These are phyloP conservation scores for Bathelium albidoporum DNA, from an alignment of 495 filamentous ascomycete species.

Conservation along the genomic window DNA sequence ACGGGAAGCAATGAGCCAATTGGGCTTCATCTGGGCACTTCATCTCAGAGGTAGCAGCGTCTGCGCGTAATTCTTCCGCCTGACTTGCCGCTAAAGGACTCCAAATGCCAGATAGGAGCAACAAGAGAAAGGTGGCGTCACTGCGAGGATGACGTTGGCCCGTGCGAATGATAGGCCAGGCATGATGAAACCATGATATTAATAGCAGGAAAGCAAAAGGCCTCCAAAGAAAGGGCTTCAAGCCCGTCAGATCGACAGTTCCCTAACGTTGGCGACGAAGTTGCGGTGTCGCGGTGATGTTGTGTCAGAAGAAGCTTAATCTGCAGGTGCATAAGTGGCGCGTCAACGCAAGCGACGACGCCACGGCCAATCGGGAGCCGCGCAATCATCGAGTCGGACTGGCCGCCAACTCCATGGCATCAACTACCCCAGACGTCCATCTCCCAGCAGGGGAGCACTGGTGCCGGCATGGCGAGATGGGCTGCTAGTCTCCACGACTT, in stretches of 20 bases:
- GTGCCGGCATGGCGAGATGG: not conserved
- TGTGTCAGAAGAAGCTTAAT: not conserved
- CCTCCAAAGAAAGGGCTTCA: too few species aligned
- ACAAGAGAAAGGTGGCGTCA: too few species aligned
- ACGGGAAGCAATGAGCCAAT: too few species aligned
- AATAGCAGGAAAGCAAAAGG: too few species aligned
- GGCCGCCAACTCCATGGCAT: not conserved
- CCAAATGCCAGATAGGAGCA: not conserved
- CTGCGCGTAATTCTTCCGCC: too few species aligned
- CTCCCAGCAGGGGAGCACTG: not conserved
- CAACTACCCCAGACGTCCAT: not conserved
- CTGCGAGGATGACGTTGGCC: not conserved
- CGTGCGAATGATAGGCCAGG: not conserved
- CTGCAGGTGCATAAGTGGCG: not conserved
- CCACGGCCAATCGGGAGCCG: not conserved
- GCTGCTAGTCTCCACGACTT: not conserved
- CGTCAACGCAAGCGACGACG: not conserved
- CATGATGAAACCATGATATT: too few species aligned
- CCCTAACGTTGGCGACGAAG: not conserved
- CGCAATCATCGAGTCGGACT: not conserved
- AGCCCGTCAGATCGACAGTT: not conserved
- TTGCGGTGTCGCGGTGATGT: not conserved
- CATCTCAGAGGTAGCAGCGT: not conserved
- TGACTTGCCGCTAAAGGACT: too few species aligned
- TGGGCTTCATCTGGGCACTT: not conserved